Evolutionary conservation across 139 green algal genomes (phyloP).

Genomic region (Pycnococcus provasolii): DNA sequence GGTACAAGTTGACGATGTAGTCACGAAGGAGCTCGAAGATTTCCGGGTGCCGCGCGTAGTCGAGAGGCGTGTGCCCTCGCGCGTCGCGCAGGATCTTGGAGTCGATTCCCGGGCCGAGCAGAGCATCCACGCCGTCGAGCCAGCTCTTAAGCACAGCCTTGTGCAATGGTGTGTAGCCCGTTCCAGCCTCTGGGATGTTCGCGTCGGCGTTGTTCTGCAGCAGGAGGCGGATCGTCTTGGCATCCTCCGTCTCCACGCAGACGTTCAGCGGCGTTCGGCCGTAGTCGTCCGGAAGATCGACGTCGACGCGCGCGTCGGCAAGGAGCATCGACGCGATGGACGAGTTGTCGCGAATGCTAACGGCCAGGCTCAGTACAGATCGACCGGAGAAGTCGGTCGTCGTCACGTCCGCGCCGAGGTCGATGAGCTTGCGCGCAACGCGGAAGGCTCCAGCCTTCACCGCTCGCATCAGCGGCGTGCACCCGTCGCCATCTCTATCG

Average conservation of each 20-base stretch:
- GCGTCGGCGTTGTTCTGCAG: conserved; percentile 2
- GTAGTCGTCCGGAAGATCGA: conserved; percentile 20
- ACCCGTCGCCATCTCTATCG: conserved; percentile 5
- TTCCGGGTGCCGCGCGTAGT: conserved; percentile 18
- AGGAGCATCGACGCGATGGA: conserved; percentile 21
- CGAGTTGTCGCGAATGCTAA: conserved; percentile 13
- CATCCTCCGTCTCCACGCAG: conserved; percentile 9
- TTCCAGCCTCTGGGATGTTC: conserved; percentile 3
- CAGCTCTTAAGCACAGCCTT: conserved; percentile 18
- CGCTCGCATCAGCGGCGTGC: conserved; percentile 17
- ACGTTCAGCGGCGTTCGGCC: conserved; percentile 15
- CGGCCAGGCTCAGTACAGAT: conserved; percentile 15
- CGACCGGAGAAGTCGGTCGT: conserved; percentile 8
- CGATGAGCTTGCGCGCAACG: conserved; percentile 18
- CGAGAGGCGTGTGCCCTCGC: conserved; percentile 16
- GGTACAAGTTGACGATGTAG: conserved; percentile 16
- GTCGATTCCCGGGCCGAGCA: conserved; percentile 5
- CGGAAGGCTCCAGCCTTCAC: conserved; percentile 3
- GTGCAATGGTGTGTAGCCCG: conserved; percentile 22
- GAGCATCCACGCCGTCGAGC: conserved; percentile 26
- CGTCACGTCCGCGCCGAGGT: conserved; percentile 24
- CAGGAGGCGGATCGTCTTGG: conserved; percentile 13
- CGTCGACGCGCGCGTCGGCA: not conserved
- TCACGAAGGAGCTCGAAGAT: conserved; percentile 22
- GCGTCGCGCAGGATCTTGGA: conserved; percentile 15